These are phyloP conservation scores for Ogataea haglerorum DNA, from an alignment of 805 yeast genomes.

Conservation along the genomic window DNA sequence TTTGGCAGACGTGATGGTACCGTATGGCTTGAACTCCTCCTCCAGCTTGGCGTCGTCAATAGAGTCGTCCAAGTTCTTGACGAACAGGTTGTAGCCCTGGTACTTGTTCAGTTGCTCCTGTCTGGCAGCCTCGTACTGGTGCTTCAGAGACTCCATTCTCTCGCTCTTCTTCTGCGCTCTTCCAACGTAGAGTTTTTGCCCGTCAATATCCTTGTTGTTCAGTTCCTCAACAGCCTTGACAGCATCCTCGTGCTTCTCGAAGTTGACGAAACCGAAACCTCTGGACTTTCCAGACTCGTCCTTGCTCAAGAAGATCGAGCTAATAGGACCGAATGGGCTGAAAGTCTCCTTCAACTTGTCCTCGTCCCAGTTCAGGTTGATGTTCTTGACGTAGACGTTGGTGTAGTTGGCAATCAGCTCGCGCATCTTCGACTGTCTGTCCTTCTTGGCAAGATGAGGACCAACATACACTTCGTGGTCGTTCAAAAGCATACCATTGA, in stretches of 20 bases:
- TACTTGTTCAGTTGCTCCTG: constrained; percentile 88
- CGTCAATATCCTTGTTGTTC: constrained; percentile 81
- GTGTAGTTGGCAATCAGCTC: constrained; percentile 91
- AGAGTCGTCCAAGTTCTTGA: constrained; percentile 93
- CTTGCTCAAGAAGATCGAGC: constrained; percentile 76
- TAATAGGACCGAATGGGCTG: constrained; percentile 68
- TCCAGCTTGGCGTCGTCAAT: constrained; percentile 87
- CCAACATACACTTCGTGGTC: constrained; percentile 96
- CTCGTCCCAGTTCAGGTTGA: constrained; percentile 65
- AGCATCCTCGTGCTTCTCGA: constrained; percentile 82
- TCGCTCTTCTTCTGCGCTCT: constrained; percentile 99
- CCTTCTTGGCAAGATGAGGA: constrained; percentile 86
- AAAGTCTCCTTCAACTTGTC: constrained; percentile 73
- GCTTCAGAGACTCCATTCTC: constrained; percentile 92
- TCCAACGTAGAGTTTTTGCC: constrained; percentile 88
- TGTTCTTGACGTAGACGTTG: constrained; percentile 92
- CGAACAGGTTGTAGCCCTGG: constrained; percentile 96
- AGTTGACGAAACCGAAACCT: constrained; percentile 97
- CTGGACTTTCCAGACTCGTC: constrained; percentile 85
- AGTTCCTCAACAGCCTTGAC: constrained; percentile 87
- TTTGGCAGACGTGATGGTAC: constrained; percentile 92
- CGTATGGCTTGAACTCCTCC: constrained; percentile 91
- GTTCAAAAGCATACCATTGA: constrained; percentile 96
- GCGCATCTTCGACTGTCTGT: constrained; percentile 90
- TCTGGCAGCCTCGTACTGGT: constrained; percentile 88